Evolutionary conservation across 129 eudicot species (phyloP), one percentile per base, ranked within the genome.

Genomic region (Centaurea solstitialis): DNA sequence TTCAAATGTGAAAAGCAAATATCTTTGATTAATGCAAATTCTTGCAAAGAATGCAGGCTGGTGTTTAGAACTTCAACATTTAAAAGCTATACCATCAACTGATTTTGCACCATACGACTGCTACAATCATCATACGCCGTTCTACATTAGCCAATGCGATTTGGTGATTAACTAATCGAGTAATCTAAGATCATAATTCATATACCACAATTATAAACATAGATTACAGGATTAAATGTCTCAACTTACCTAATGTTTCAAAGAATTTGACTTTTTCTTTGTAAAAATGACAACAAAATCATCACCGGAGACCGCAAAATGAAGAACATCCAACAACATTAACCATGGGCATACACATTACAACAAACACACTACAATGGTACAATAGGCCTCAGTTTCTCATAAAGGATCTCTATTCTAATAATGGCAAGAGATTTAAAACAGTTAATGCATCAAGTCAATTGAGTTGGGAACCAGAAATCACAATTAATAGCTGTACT

Each of bases 11-110:
- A 59, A 21, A 66, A 40, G 12, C 74, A 77, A 41, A 66, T 11
- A 41, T 77, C 74, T 2, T 22, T 13, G 35, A 53, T 70, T 26
- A 15, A 30, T 37, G 50, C 39, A 41, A 21, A 41, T 72, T 12
- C 35, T 73, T 12, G 76, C 35, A 57, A 68, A 30, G 33, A 78
- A 68, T 78, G 69, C 69, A 78, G n/a, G 74, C 57, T 30, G 59
- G 17, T 57, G 23, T 50, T 23, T 79, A 50, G 39, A 70, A 33
- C 38, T 79, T 79, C 39, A 53, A 18, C 21, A 70, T 59, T 21
- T 30, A 50, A 50, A 50, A 37, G 59, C 37, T 50, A 71, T 33
- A 70, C 26, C 21, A 33, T 3, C 21, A 70, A 70, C 39, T 20
- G 11, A 59, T 50, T 70, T 9, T 70, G 61, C 70, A 53, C 20